Conservation (phyloP, 2,329 filamentous ascomycete genomes). For the Ophiostoma perfectum region DNA sequence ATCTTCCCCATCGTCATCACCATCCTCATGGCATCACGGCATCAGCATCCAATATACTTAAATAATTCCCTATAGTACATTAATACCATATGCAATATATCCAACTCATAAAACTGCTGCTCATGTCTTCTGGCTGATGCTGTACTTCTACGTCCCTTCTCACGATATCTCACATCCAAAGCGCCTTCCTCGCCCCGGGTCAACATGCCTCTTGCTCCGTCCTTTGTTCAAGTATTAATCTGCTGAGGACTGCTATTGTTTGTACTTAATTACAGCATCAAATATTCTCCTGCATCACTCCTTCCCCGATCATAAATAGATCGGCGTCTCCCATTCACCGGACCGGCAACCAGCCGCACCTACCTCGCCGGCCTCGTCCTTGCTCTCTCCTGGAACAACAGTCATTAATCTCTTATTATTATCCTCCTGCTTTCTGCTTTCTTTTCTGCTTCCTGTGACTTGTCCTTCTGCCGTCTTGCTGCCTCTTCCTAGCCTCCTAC, state of each 20-base stretch:
- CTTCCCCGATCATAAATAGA: not conserved
- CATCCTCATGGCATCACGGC: too few relatives aligned
- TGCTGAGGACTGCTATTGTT: too few relatives aligned
- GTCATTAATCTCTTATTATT: not conserved
- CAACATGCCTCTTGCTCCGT: not conserved
- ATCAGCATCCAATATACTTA: too few relatives aligned
- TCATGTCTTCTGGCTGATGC: not conserved
- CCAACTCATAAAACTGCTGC: too few relatives aligned
- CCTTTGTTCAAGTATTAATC: not conserved
- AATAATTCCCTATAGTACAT: too few relatives aligned
- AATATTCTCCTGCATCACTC: not conserved
- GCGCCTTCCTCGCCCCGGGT: not conserved
- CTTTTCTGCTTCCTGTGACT: not conserved
- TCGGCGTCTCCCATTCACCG: not conserved
- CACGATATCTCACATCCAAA: not conserved
- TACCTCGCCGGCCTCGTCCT: not conserved
- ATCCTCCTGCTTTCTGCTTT: not conserved
- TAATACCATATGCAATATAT: too few relatives aligned
- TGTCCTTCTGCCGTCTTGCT: too few relatives aligned
- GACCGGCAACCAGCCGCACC: not conserved
- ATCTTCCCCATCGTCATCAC: too few relatives aligned
- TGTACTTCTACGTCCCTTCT: not conserved
- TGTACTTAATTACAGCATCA: too few relatives aligned
- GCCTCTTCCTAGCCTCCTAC: not conserved
- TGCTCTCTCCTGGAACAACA: not conserved